A percentile compares a stretch with the other conserved stretches of the same genome.
Evolutionary conservation across 495 filamentous ascomycete species (phyloP).

Genomic region (Terfezia boudieri): DNA sequence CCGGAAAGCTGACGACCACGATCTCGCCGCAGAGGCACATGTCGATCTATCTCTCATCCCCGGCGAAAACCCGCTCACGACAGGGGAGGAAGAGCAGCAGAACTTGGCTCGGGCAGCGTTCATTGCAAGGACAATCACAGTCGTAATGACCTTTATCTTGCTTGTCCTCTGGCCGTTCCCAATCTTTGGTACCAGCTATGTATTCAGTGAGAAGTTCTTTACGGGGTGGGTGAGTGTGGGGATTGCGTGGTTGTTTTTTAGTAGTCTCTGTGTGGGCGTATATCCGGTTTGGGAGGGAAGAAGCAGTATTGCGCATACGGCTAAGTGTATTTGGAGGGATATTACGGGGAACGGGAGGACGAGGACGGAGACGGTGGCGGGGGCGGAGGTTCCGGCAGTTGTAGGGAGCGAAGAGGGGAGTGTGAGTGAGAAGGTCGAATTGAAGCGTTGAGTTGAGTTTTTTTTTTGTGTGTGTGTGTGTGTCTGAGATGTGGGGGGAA

Average conservation of each 20-base stretch:
- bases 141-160: constrained; percentile 50
- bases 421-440: background rate
- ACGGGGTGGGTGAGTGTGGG: constrained; percentile 78
- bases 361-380: constrained; percentile 5
- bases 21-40: constrained; percentile 42
- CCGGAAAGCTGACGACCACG: constrained; percentile 61
- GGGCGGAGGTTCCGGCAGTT: background rate
- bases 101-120: constrained; percentile 50
- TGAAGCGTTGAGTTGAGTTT: too few relatives aligned
- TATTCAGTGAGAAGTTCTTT: constrained; percentile 82
- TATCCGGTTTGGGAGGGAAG: constrained; percentile 72
- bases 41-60: constrained; percentile 50
- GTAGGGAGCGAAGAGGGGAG: background rate
- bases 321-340: constrained; percentile 45
- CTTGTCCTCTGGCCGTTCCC: constrained; percentile 89
- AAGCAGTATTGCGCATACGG: constrained; percentile 38
- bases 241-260: constrained; percentile 70
- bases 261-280: constrained; percentile 46
- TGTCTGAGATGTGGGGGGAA: too few relatives aligned
- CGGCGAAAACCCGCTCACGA: constrained; percentile 24
- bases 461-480: too few relatives aligned
- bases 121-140: constrained; percentile 58
- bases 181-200: constrained; percentile 67
- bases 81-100: constrained; percentile 37
- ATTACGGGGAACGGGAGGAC: constrained; percentile 34